phyloP scores from a whole-genome alignment of 2,329 filamentous ascomycete species.

The Zymoseptoria crescenta region DNA sequence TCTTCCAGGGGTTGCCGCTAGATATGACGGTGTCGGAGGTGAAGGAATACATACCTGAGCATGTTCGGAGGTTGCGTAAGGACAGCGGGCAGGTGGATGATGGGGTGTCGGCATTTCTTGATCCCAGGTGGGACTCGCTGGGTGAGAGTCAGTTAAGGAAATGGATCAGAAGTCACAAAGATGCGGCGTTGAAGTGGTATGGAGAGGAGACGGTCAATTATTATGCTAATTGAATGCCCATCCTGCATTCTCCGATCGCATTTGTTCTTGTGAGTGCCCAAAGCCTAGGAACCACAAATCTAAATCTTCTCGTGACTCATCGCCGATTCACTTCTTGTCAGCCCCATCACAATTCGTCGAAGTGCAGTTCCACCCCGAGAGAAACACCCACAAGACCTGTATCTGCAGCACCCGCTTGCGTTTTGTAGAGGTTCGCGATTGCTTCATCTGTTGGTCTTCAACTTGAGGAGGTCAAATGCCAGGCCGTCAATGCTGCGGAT shows the following conservation, averaged over 20 bases:
- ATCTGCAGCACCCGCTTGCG: too few relatives aligned
- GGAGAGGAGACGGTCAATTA: slow-evolving; percentile 13
- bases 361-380: too few relatives aligned
- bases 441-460: neutral
- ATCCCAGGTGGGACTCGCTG: slow-evolving; percentile 29
- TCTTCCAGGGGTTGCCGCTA: slow-evolving; percentile 32
- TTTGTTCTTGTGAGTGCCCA: too few relatives aligned
- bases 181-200: slow-evolving; percentile 33
- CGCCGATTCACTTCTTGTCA: too few relatives aligned
- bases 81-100: slow-evolving; percentile 8
- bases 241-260: too few relatives aligned
- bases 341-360: too few relatives aligned
- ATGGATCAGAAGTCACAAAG: slow-evolving; percentile 30
- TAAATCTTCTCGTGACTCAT: too few relatives aligned
- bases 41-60: slow-evolving; percentile 25
- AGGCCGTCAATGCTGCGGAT: neutral
- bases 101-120: slow-evolving; percentile 21
- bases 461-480: neutral
- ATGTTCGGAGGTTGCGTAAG: slow-evolving; percentile 17
- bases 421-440: too few relatives aligned
- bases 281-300: too few relatives aligned
- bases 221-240: neutral
- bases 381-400: too few relatives aligned
- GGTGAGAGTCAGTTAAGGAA: slow-evolving; percentile 33
- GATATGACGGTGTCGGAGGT: slow-evolving; percentile 37